A percentile compares a stretch with the other conserved stretches of the same genome.
Evolutionary conservation across 1,139 yeast genomes (phyloP).

Genomic region (Suhomyces taliae): DNA sequence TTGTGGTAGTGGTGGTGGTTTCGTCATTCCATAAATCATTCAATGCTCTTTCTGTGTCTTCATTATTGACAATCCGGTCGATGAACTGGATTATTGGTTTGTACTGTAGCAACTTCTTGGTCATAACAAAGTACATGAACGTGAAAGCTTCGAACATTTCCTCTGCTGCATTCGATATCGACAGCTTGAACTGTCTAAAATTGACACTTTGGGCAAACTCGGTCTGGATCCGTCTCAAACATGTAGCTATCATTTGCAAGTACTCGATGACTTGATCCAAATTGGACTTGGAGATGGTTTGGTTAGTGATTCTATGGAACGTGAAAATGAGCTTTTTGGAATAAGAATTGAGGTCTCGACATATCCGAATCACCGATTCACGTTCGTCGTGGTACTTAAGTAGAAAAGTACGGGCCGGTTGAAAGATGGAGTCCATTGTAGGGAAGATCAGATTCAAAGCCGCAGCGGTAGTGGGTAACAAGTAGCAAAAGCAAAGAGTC

Average conservation of each 20-base stretch:
- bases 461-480: too few relatives aligned
- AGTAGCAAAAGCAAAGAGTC: too few relatives aligned
- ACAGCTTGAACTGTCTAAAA: slow-evolving; percentile 20
- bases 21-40: neutral
- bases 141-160: slow-evolving; percentile 43
- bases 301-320: slow-evolving; percentile 28
- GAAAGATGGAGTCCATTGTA: slow-evolving; percentile 9
- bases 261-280: slow-evolving; percentile 17
- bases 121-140: slow-evolving; percentile 29
- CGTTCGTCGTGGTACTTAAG: slow-evolving; percentile 30
- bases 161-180: slow-evolving; percentile 30
- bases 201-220: slow-evolving; percentile 11
- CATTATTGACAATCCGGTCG: neutral
- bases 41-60: neutral
- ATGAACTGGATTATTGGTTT: slow-evolving; percentile 16
- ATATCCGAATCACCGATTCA: slow-evolving; percentile 34
- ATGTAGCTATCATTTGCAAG: slow-evolving; percentile 16
- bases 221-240: slow-evolving; percentile 3
- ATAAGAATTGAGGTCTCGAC: slow-evolving; percentile 38
- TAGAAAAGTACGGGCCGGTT: slow-evolving; percentile 15
- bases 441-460: too few relatives aligned
- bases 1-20: too few relatives aligned
- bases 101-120: slow-evolving; percentile 18
- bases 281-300: slow-evolving; percentile 7
- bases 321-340: slow-evolving; percentile 43